phyloP scores from a whole-genome alignment of 345 rosid genomes.

The Streptanthus diversifolius region DNA sequence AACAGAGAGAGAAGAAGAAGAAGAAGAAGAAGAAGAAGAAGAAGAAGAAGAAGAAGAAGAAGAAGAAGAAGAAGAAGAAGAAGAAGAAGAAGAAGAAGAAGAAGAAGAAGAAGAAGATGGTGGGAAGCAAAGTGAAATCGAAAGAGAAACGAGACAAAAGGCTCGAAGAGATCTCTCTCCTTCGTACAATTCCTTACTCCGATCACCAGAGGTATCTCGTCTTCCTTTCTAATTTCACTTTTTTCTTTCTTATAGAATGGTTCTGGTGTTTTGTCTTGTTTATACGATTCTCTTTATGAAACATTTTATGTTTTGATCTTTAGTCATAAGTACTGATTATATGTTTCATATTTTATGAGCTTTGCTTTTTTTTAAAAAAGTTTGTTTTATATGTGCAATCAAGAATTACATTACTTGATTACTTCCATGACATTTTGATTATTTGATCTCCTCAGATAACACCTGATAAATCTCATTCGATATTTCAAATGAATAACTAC shows the following conservation, averaged over 20 bases:
- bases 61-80: neutral
- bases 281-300: neutral
- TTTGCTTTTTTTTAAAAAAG: too few species aligned
- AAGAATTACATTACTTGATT: too few species aligned
- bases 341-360: neutral
- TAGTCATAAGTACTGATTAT: neutral
- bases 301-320: neutral
- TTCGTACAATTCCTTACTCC: conserved; percentile 86
- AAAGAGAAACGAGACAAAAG: conserved; percentile 74
- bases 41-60: too few species aligned
- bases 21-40: too few species aligned
- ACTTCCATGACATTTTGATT: too few species aligned
- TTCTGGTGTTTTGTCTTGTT: neutral
- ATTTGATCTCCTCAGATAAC: too few species aligned
- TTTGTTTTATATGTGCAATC: too few species aligned
- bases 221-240: neutral
- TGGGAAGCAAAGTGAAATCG: conserved; percentile 56
- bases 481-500: too few species aligned
- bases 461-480: too few species aligned
- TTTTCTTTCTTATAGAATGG: neutral
- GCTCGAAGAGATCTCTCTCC: conserved; percentile 77
- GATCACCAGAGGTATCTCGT: conserved; percentile 77
- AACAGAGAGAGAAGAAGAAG: neutral
- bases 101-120: conserved; percentile 28
- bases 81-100: neutral